phyloP scores from a whole-genome alignment of 2,329 filamentous ascomycete species.

The Chalaropsis ovoidea region DNA sequence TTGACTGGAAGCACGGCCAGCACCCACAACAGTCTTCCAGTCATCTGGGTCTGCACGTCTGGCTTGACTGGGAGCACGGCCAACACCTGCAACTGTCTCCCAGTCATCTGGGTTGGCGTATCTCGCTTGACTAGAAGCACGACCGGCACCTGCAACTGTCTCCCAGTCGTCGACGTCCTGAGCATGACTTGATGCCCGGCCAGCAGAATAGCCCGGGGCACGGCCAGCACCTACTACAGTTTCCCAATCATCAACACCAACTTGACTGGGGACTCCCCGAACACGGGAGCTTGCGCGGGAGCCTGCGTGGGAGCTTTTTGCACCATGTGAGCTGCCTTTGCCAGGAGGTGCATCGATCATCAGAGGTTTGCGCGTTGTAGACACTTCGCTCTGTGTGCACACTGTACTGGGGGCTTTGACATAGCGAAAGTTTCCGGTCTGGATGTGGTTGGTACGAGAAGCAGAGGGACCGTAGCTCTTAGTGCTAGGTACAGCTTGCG shows the following conservation, averaged over 20 bases:
- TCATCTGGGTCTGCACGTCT: not conserved
- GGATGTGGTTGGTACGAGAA: slow-evolving; percentile 15
- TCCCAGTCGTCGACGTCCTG: too few species aligned
- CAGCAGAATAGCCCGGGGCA: not conserved
- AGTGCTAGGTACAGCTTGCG: not conserved
- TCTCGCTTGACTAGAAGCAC: too few species aligned
- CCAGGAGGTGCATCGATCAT: slow-evolving; percentile 9
- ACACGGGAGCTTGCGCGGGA: not conserved
- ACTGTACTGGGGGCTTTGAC: slow-evolving; percentile 22
- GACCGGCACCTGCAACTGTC: not conserved
- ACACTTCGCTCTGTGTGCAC: slow-evolving; percentile 16
- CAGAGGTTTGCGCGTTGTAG: slow-evolving; percentile 4
- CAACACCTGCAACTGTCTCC: too few species aligned
- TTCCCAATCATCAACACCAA: not conserved
- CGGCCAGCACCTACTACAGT: not conserved
- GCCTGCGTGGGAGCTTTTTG: not conserved
- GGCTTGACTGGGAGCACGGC: not conserved
- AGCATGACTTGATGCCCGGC: too few species aligned
- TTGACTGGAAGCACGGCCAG: not conserved
- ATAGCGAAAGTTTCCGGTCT: not conserved
- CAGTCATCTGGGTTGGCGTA: too few species aligned
- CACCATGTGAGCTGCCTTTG: not conserved
- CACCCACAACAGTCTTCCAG: not conserved
- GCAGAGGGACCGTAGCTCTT: slow-evolving; percentile 21
- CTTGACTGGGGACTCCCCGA: not conserved